These are phyloP conservation scores for Lasiosphaeria hispida DNA, from an alignment of 495 filamentous ascomycete species.

Conservation along the genomic window DNA sequence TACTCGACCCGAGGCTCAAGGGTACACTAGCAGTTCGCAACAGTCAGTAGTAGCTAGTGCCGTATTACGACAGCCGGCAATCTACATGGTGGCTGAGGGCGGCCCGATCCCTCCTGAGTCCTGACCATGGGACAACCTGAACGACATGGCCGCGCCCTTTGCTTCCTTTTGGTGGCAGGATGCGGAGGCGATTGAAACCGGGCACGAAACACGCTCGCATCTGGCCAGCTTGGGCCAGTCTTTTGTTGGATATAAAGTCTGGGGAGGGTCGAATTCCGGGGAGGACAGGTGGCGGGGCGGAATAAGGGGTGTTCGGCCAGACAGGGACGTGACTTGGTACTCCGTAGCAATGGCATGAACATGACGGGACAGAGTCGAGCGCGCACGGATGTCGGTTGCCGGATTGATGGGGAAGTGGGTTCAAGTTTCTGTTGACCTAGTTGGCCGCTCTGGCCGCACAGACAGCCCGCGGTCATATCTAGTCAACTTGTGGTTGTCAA, in stretches of 20 bases:
- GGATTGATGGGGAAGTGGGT: too few relatives aligned
- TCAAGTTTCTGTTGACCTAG: too few relatives aligned
- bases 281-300: not conserved
- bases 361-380: too few relatives aligned
- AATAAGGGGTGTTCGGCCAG: too few relatives aligned
- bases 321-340: too few relatives aligned
- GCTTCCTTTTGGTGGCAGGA: not conserved
- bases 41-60: not conserved
- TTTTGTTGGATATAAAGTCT: not conserved
- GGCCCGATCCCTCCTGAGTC: not conserved
- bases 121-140: not conserved
- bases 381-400: too few relatives aligned
- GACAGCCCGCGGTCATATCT: too few relatives aligned
- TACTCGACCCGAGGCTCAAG: not conserved
- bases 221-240: not conserved
- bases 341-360: too few relatives aligned
- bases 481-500: too few relatives aligned
- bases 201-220: not conserved
- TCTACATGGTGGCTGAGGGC: constrained; percentile 3
- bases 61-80: not conserved
- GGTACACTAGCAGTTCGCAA: too few relatives aligned
- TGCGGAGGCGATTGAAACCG: constrained; percentile 4
- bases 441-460: too few relatives aligned
- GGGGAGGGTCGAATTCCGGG: not conserved
- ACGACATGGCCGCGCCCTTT: not conserved